Percentiles rank a stretch among this genome's conserved stretches.
Evolutionary conservation across 192 early-diverging fungal species (phyloP).

Genomic region (Rhizoclosmatium sp.): DNA sequence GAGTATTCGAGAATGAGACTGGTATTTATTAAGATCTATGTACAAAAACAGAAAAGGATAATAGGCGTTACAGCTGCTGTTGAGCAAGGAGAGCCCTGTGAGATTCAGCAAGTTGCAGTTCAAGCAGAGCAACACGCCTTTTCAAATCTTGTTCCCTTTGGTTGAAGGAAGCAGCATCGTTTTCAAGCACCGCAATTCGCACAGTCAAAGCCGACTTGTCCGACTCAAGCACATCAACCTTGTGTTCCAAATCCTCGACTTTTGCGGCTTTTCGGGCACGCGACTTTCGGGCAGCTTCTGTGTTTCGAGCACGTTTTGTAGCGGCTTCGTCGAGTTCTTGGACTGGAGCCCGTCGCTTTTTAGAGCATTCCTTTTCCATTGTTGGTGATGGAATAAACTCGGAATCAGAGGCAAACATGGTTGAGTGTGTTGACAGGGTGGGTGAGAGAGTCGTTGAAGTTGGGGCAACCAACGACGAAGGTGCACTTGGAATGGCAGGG

Average conservation of each 20-base stretch:
- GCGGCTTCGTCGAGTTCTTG: not conserved
- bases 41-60: too few relatives aligned
- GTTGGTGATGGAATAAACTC: not conserved
- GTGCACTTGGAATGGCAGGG: not conserved
- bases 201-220: slow-evolving; percentile 45
- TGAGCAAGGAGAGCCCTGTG: slow-evolving; percentile 32
- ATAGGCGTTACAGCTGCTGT: not conserved
- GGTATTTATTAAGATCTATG: too few relatives aligned
- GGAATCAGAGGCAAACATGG: not conserved
- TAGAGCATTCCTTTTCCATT: not conserved
- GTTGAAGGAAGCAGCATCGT: slow-evolving; percentile 12
- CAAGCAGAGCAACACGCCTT: slow-evolving; percentile 52
- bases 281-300: slow-evolving; percentile 90
- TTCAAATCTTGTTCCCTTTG: slow-evolving; percentile 34
- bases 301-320: slow-evolving; percentile 57
- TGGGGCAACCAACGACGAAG: not conserved
- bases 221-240: slow-evolving; percentile 77
- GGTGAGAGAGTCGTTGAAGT: not conserved
- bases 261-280: slow-evolving; percentile 83
- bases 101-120: slow-evolving; percentile 36
- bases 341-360: not conserved
- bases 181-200: slow-evolving; percentile 40
- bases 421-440: not conserved
- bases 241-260: slow-evolving; percentile 81
- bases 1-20: too few relatives aligned